Evolutionary conservation across 2,329 filamentous ascomycete species (phyloP).

Genomic region (Trichoderma sp.): DNA sequence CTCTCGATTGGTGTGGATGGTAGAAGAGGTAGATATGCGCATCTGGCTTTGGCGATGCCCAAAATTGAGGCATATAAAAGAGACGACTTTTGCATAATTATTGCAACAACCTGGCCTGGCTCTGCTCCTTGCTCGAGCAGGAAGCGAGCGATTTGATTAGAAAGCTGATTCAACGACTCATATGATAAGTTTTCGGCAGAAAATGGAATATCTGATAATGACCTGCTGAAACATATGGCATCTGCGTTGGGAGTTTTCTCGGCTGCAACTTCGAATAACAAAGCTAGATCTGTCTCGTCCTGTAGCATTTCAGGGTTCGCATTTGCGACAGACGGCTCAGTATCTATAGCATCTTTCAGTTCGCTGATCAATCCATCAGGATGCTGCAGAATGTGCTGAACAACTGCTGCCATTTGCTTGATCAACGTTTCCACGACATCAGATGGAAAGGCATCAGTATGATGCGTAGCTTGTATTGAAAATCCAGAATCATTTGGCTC

Average conservation of each 20-base stretch:
- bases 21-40: constrained; percentile 78
- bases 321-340: constrained; percentile 56
- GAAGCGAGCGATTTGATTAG: constrained; percentile 64
- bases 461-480: constrained; percentile 53
- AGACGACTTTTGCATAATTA: constrained; percentile 77
- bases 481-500: constrained; percentile 60
- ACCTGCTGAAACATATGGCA: constrained; percentile 67
- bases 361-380: constrained; percentile 31
- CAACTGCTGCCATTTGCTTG: constrained; percentile 63
- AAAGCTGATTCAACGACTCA: constrained; percentile 61
- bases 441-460: constrained; percentile 53
- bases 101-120: constrained; percentile 65
- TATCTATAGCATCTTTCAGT: constrained; percentile 35
- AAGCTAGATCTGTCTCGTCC: constrained; percentile 51
- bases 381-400: constrained; percentile 38
- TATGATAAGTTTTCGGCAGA: constrained; percentile 61
- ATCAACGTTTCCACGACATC: constrained; percentile 61
- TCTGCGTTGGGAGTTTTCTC: constrained; percentile 52
- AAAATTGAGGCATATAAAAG: constrained; percentile 75
- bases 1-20: constrained; percentile 70
- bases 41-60: constrained; percentile 73
- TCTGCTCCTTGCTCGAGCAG: constrained; percentile 53
- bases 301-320: constrained; percentile 39
- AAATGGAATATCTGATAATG: constrained; percentile 34
- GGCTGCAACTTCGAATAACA: constrained; percentile 59